Conservation (phyloP, 2,329 filamentous ascomycete genomes). For the Chaetomiaceae sp. region DNA sequence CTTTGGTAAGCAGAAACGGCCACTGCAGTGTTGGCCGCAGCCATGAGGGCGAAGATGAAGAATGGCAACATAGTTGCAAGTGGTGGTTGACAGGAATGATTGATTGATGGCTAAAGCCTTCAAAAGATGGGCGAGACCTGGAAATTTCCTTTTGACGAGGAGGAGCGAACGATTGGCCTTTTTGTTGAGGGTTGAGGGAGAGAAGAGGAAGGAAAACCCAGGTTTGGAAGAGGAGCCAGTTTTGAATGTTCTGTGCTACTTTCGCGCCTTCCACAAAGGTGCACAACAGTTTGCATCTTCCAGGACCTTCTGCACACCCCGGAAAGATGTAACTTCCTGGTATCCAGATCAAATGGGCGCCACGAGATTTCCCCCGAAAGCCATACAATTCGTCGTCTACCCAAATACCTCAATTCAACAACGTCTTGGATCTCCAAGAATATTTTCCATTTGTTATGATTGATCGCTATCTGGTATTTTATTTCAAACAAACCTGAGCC, state of each 20-base stretch:
- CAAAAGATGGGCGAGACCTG: not conserved
- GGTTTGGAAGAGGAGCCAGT: not conserved
- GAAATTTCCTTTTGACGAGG: not conserved
- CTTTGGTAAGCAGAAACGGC: conserved; percentile 18
- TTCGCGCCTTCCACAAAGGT: conserved; percentile 3
- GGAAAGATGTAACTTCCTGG: no score
- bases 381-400: no score
- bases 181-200: no score
- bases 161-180: not conserved
- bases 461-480: no score
- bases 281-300: conserved; percentile 8
- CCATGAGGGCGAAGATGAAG: conserved; percentile 17
- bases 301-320: no score
- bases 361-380: no score
- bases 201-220: not conserved
- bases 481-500: no score
- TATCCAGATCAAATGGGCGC: no score
- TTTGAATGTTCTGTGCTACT: no score
- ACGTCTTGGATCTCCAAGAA: no score
- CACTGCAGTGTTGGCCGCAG: conserved; percentile 14
- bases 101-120: not conserved
- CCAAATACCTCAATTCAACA: no score
- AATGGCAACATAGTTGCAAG: conserved; percentile 13
- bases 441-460: no score
- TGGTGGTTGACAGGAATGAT: not conserved